Conservation (phyloP, 192 early-diverging fungal genomes). For the Backusella tarrabulga region DNA sequence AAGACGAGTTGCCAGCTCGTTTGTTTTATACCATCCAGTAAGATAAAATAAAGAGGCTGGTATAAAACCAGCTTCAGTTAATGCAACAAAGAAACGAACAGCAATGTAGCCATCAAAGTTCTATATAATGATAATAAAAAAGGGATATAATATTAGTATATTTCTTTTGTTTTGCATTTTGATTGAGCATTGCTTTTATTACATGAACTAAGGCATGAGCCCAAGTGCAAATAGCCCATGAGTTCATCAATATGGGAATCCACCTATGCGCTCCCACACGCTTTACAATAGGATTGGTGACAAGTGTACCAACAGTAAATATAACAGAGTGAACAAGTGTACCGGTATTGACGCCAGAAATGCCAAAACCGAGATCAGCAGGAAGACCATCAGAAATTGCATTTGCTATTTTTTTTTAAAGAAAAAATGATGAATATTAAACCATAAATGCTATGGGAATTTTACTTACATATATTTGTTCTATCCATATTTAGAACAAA, state of each 20-base stretch:
- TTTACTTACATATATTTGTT: conserved; percentile 28
- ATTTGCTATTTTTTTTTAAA: conserved; percentile 17
- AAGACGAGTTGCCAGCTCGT: conserved; percentile 48
- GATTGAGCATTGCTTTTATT: not conserved
- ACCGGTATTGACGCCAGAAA: conserved; percentile 30
- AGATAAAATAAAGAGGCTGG: conserved; percentile 39
- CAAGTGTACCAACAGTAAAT: conserved; percentile 39
- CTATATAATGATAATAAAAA: conserved; percentile 19
- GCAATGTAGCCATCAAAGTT: conserved; percentile 40
- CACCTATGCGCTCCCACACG: conserved; percentile 49
- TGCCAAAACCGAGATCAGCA: conserved; percentile 37
- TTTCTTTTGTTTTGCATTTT: not conserved
- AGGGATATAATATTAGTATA: not conserved
- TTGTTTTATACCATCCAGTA: conserved; percentile 49
- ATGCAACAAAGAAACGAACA: conserved; percentile 44
- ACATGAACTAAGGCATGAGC: conserved; percentile 10
- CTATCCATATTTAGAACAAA: conserved; percentile 27
- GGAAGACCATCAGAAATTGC: conserved; percentile 49
- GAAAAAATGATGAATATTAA: not conserved
- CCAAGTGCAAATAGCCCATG: conserved; percentile 29
- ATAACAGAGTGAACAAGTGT: conserved; percentile 42
- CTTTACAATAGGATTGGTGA: conserved; percentile 50
- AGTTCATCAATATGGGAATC: conserved; percentile 44
- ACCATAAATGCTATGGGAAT: not conserved
- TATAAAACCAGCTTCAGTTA: conserved; percentile 45